Base-by-base conservation (phyloP, 78 protist species). In the Diacronema lutheri region DNA sequence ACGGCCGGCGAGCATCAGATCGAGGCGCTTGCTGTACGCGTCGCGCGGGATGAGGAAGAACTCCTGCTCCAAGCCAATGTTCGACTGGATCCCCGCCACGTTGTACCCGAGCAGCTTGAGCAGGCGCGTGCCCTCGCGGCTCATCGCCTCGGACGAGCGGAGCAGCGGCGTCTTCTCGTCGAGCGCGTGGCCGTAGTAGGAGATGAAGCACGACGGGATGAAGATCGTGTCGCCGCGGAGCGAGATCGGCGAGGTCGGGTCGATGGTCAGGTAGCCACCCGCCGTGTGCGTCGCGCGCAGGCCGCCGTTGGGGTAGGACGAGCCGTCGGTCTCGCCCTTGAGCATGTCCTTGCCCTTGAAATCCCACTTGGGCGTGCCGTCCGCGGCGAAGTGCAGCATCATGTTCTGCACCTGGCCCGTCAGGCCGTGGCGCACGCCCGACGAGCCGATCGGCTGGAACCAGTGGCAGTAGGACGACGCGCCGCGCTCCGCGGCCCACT, bases 251-350 rank as follows among this genome's bases (percentile, higher is more conserved):
- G 95, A 92, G 10, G 94, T 90, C 33, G 92, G 90, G 74, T 96
- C 97, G 21, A 66, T 19, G 46, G 31, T 1, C 21, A 60, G 50
- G 90, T 96, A 96, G n/a, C 96, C 98, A 29, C 97, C 83, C 29
- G 98, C 98, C 26, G 85, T 89, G 94, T 85, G 90, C 10, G 98
- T 96, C 33, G 87, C 71, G 74, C 98, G 93, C 29, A 95, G 77
- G 56, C 98, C 98, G 38, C 98, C 98, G 9, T 38, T 72, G 56
- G 98, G 98, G 91, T 88, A 94, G 26, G 97, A 94, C 13, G 94
- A 89, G 73, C 93, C 98, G 31, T 96, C 98, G 21, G 97, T 82
- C 85, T 96, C 97, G 64, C 97, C 96, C 64, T 83, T 73, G 35
- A 94, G 41, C 68, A 96, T 76, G 62, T 72, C 78, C 77, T 83